A percentile compares a stretch with the other conserved stretches of the same genome.
phyloP scores from a whole-genome alignment of 257 asterid species.

The Eucommia ulmoides region DNA sequence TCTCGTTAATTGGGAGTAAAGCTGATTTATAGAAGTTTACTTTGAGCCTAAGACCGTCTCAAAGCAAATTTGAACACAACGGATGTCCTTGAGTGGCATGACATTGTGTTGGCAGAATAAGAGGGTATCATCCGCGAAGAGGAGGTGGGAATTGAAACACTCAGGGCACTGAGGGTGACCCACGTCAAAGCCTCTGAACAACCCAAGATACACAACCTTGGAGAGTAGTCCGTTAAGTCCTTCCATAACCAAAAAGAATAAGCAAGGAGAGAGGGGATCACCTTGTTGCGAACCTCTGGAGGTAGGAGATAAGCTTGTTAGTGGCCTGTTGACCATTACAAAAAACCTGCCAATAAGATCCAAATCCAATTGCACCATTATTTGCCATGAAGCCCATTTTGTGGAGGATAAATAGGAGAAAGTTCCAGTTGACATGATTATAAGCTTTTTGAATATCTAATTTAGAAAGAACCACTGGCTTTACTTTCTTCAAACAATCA shows the following conservation, averaged over 20 bases:
- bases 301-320: not conserved
- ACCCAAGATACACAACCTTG: not conserved
- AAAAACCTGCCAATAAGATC: not conserved
- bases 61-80: not conserved
- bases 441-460: not conserved
- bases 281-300: not conserved
- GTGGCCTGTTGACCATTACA: not conserved
- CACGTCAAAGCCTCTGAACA: not conserved
- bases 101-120: not conserved
- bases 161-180: not conserved
- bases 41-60: not conserved
- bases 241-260: not conserved
- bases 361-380: not conserved
- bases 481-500: too few species aligned
- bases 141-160: not conserved
- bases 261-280: not conserved
- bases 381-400: not conserved
- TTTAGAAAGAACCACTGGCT: not conserved
- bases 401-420: not conserved
- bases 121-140: not conserved
- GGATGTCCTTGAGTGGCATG: not conserved
- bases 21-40: not conserved
- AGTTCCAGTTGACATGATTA: not conserved
- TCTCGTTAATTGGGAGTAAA: not conserved
- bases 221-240: not conserved